Percentiles rank a stretch among this genome's conserved stretches.
Evolutionary conservation across 441 rosid genomes (phyloP).

Genomic region (Aleurites moluccanus): DNA sequence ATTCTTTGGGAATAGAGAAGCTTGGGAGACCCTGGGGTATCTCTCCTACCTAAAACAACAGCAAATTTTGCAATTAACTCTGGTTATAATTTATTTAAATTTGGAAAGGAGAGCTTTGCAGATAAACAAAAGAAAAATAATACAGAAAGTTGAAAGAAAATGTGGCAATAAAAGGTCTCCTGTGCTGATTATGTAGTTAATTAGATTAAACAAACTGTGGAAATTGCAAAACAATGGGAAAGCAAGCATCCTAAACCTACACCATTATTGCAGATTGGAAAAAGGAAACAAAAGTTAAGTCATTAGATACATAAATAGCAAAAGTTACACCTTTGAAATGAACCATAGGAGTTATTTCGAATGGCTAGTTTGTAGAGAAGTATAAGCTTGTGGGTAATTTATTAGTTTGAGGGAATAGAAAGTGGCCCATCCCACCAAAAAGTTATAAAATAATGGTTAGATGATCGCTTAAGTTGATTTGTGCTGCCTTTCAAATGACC

Average conservation of each 20-base stretch:
- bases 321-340: background rate
- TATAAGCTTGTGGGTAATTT: background rate
- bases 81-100: slow-evolving; percentile 4
- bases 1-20: slow-evolving; percentile 74
- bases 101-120: background rate
- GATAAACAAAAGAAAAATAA: background rate
- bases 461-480: background rate
- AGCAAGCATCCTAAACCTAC: slow-evolving; percentile 5
- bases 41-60: slow-evolving; percentile 76
- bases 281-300: background rate
- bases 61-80: slow-evolving; percentile 24
- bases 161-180: background rate
- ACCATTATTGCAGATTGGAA: background rate
- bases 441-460: background rate
- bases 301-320: slow-evolving; percentile 2
- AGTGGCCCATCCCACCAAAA: background rate
- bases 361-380: background rate
- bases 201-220: background rate
- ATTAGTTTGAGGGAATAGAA: too few relatives aligned
- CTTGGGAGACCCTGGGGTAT: slow-evolving; percentile 93
- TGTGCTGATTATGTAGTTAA: background rate
- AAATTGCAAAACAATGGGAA: slow-evolving; percentile 9
- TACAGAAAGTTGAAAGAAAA: background rate
- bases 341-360: background rate
- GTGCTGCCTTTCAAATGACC: too few relatives aligned